These are phyloP conservation scores for Vigna mungo DNA, from an alignment of 306 rosid genomes.

Conservation along the genomic window DNA sequence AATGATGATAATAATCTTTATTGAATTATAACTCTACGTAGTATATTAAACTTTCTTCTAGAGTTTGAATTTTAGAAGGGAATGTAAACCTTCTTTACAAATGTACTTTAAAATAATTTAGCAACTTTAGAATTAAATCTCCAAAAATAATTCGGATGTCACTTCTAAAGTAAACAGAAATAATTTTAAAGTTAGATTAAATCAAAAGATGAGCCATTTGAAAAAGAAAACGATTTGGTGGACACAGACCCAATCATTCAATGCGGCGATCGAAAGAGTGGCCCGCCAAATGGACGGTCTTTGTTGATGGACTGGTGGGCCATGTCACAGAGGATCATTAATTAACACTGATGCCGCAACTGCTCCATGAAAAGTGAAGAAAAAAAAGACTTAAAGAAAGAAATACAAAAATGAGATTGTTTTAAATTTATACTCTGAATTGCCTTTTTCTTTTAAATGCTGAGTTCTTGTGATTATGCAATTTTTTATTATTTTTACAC, in stretches of 20 bases:
- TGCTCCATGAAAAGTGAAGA: conserved; percentile 19
- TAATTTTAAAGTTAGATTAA: background rate
- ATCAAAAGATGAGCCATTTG: background rate
- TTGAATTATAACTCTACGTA: background rate
- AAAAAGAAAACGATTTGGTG: background rate
- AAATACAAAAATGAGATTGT: background rate
- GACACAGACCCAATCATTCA: conserved; percentile 62
- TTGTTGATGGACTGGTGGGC: conserved; percentile 45
- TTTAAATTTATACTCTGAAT: background rate
- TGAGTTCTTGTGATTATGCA: background rate
- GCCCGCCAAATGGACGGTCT: conserved; percentile 49
- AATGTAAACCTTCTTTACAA: background rate
- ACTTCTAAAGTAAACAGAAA: background rate
- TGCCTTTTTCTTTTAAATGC: background rate
- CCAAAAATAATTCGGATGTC: background rate
- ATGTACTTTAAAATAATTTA: background rate
- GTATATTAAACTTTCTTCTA: background rate
- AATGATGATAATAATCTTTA: background rate
- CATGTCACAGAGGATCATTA: conserved; percentile 33
- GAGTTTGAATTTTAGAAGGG: background rate
- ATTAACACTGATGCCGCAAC: conserved; percentile 39
- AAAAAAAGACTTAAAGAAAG: background rate
- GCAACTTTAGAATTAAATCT: background rate
- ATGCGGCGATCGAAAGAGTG: conserved; percentile 42
- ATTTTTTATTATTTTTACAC: background rate